Conservation (phyloP, 768 basidiomycete species). For the Trametes cinnabarina region DNA sequence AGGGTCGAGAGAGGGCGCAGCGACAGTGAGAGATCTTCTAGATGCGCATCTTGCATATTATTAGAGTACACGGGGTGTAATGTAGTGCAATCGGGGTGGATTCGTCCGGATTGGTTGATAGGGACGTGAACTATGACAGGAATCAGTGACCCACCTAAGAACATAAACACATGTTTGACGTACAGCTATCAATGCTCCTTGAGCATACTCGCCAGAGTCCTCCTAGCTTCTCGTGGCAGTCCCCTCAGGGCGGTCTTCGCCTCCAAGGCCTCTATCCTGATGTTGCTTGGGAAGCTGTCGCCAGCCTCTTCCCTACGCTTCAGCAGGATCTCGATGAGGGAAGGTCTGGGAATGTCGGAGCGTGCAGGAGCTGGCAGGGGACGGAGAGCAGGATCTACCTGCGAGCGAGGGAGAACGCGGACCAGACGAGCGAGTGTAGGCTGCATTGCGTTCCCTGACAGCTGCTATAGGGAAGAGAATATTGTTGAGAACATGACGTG, state of each 20-base stretch:
- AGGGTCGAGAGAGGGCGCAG: conserved; percentile 38
- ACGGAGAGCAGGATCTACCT: conserved; percentile 27
- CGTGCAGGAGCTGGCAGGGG: conserved; percentile 21
- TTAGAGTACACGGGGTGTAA: not conserved
- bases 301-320: conserved; percentile 40
- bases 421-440: conserved; percentile 33
- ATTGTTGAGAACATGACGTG: not conserved
- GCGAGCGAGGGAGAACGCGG: conserved; percentile 39
- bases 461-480: not conserved
- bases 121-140: not conserved
- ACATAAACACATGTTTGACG: not conserved
- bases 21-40: not conserved
- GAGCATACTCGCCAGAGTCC: conserved; percentile 39
- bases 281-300: conserved; percentile 44
- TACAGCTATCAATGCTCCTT: conserved; percentile 28
- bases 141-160: too few species aligned
- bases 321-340: conserved; percentile 43
- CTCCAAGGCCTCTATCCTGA: conserved; percentile 49
- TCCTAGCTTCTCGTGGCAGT: conserved; percentile 37
- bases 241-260: conserved; percentile 39
- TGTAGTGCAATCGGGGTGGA: not conserved
- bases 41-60: not conserved
- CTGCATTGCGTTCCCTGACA: conserved; percentile 27
- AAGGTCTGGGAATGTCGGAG: conserved; percentile 26
- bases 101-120: too few species aligned